Base-by-base conservation (phyloP, 2,329 filamentous ascomycete species). In the Trichoderma sp. region DNA sequence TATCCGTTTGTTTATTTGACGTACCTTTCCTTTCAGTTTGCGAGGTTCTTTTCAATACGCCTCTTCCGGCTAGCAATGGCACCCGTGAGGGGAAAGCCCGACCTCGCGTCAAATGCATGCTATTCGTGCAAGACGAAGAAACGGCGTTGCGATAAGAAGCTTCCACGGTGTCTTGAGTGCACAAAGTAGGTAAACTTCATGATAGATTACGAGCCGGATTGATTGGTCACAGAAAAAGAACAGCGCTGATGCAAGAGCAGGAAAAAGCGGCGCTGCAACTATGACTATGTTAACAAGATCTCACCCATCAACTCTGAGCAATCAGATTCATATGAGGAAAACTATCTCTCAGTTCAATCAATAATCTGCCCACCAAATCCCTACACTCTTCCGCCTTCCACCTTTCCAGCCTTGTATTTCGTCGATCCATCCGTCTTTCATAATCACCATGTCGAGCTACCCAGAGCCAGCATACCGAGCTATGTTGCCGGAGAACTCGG, bases 401-500 rank as follows among this genome's bases (percentile, higher is more conserved):
- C 43, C 3, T 68, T 68, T 36, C 53, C 65, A 47, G 53, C 65
- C 12, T 43, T 68, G 17, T 68, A 58, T 12, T 68, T 68, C 12
- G 32, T 68, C 6, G 65, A 68, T 30, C 65, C 65, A 23, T 20
- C 65, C 26, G 65, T 68, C 53, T 68, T 68, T 32, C 65, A 20
- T 11, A 68, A 68, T 4, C 65, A 68, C 23, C 55, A 68, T 17
- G 26, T 68, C 15, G 65, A 68, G 8, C 6, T 59, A 6, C 65
- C 65, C 34, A 30, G 34, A 28, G 7, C 53, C 17, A 57, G 23
- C 23, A 13, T 68, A 47, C 65, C 65, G 12, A 68, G 53, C 34
- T 68, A 58, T 30, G 53, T 68, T 20, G 34, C 26, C 17, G 65
- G 53, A 32, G 28, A 68, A 6, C 65, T 68, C 12, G 65, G 65